phyloP scores from a whole-genome alignment of 1,139 yeast species.

The Candida dubliniensis region DNA sequence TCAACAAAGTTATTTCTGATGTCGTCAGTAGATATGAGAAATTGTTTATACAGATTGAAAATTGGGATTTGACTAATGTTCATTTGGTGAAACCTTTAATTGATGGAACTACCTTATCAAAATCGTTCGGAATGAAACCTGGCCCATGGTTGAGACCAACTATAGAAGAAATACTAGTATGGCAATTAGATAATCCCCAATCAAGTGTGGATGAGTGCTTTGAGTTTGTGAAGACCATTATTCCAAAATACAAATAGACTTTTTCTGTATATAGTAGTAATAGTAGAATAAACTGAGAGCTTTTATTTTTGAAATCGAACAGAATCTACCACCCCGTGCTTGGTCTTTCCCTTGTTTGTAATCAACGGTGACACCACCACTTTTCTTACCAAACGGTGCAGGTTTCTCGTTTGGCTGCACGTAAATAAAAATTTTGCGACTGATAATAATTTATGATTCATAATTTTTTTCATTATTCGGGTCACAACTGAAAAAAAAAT shows the following conservation, averaged over 20 bases:
- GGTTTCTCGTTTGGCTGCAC: too few species aligned
- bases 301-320: too few species aligned
- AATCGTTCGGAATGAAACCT: constrained; percentile 56
- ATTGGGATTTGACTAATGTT: constrained; percentile 38
- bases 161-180: constrained; percentile 54
- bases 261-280: not conserved
- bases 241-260: constrained; percentile 8
- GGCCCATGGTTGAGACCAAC: constrained; percentile 81
- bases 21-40: constrained; percentile 30
- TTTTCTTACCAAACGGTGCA: not conserved
- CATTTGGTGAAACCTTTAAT: constrained; percentile 53
- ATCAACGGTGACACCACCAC: not conserved
- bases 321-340: too few species aligned
- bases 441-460: too few species aligned
- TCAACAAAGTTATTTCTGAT: constrained; percentile 7
- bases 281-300: too few species aligned
- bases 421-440: too few species aligned
- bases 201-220: constrained; percentile 55
- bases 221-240: constrained; percentile 36
- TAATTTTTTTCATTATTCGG: too few species aligned
- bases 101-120: constrained; percentile 68
- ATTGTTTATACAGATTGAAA: constrained; percentile 28
- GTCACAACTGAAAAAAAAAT: too few species aligned
- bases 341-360: not conserved
- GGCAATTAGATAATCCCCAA: constrained; percentile 76